These are phyloP conservation scores for Silene coronaria DNA, from an alignment of 179 eudicot species.

Conservation along the genomic window DNA sequence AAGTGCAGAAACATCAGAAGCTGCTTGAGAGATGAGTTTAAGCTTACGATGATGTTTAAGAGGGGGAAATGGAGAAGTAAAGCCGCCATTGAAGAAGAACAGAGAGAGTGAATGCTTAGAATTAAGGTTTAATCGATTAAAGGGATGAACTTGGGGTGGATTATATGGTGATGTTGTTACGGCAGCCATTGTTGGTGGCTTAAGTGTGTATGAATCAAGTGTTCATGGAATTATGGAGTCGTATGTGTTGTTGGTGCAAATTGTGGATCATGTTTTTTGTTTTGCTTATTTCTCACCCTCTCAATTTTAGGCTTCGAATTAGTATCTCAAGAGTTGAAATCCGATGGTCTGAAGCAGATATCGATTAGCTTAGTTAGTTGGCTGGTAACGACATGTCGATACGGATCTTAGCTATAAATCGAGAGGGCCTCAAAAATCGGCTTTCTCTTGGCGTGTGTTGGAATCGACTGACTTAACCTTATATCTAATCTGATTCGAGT, in stretches of 20 bases:
- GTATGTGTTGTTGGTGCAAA: neutral
- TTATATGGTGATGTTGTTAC: constrained; percentile 7
- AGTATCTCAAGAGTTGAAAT: no score
- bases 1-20: constrained; percentile 27
- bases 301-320: neutral
- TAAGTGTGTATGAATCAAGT: neutral
- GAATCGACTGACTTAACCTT: no score
- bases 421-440: no score
- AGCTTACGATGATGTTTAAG: constrained; percentile 7
- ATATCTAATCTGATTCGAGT: no score
- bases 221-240: neutral
- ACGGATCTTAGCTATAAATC: no score
- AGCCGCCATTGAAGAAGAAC: constrained; percentile 3
- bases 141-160: constrained; percentile 10
- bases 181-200: constrained; percentile 20
- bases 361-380: no score
- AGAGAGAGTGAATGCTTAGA: constrained; percentile 18
- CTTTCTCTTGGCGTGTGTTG: no score
- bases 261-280: constrained; percentile 19
- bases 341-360: no score
- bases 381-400: no score
- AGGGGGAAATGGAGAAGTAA: constrained; percentile 1
- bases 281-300: neutral
- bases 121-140: constrained; percentile 12
- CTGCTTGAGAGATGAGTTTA: constrained; percentile 27